phyloP scores from a whole-genome alignment of 306 rosid species.

The Malus orientalis region DNA sequence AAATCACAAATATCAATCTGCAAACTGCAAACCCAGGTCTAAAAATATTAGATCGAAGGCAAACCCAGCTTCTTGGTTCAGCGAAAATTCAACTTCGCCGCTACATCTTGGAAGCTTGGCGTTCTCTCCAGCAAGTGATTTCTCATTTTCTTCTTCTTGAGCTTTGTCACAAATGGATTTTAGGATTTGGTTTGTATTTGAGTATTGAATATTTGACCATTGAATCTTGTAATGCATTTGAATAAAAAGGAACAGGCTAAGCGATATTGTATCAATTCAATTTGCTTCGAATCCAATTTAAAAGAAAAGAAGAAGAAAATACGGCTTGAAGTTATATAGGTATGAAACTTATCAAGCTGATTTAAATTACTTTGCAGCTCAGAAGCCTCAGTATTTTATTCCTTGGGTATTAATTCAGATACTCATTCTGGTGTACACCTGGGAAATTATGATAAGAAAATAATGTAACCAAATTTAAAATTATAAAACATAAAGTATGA shows the following conservation, averaged over 20 bases:
- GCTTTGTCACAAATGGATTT: constrained; percentile 1
- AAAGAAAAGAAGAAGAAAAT: not conserved
- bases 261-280: no score
- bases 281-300: no score
- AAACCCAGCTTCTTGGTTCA: constrained; percentile 36
- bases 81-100: constrained; percentile 21
- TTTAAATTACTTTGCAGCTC: constrained; percentile 38
- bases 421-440: constrained; percentile 40
- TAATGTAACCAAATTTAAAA: no score
- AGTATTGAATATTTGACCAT: no score
- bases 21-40: not conserved
- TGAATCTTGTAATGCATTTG: no score
- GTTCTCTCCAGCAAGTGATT: constrained; percentile 45
- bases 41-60: no score
- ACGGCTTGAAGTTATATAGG: not conserved
- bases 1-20: constrained; percentile 13
- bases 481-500: no score
- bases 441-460: constrained; percentile 22
- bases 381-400: constrained; percentile 58
- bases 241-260: no score
- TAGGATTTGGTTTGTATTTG: not conserved
- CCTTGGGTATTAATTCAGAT: constrained; percentile 63
- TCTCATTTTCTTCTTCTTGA: not conserved
- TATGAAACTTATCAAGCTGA: not conserved
- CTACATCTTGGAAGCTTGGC: constrained; percentile 28